A percentile compares a stretch with the other conserved stretches of the same genome.
These are phyloP conservation scores for Datura wrightii DNA, from an alignment of 257 asterid species.

Conservation along the genomic window DNA sequence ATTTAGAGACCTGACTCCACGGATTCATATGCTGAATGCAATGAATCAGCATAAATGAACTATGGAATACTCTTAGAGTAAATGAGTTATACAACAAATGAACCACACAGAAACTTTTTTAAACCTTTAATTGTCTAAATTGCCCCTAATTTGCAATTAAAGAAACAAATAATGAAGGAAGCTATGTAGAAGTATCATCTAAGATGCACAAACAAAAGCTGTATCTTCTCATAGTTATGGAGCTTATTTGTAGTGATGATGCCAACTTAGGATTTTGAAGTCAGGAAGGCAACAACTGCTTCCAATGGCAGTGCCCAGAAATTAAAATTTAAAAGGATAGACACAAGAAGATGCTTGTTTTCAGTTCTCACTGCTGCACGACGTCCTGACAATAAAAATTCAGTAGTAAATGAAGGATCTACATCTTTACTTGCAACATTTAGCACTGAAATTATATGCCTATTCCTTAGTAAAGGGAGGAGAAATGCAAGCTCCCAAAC, in stretches of 20 bases:
- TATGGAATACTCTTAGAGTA: not conserved
- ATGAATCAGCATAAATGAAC: not conserved
- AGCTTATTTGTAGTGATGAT: not conserved
- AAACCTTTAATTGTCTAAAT: not conserved
- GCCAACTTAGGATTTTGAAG: not conserved
- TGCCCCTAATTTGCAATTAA: not conserved
- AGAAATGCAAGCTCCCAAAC: constrained; percentile 19
- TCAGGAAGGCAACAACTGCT: constrained; percentile 3
- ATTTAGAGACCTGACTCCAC: not conserved
- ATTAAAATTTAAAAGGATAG: not conserved
- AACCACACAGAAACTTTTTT: not conserved
- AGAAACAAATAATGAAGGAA: constrained; percentile 12
- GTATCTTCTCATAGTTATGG: not conserved
- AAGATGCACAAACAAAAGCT: constrained; percentile 4
- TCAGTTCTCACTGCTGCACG: not conserved
- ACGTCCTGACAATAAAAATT: not conserved
- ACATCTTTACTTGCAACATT: not conserved
- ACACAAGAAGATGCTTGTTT: constrained; percentile 12
- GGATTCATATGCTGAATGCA: constrained; percentile 16
- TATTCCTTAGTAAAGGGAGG: not conserved
- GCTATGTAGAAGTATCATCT: not conserved
- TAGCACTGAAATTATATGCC: constrained; percentile 8
- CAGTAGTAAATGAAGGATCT: constrained; percentile 1
- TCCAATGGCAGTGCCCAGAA: not conserved
- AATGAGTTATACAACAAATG: not conserved